A percentile compares a stretch with the other conserved stretches of the same genome.
Evolutionary conservation across 139 green algal genomes (phyloP).

Genomic region (Closterium sp.): DNA sequence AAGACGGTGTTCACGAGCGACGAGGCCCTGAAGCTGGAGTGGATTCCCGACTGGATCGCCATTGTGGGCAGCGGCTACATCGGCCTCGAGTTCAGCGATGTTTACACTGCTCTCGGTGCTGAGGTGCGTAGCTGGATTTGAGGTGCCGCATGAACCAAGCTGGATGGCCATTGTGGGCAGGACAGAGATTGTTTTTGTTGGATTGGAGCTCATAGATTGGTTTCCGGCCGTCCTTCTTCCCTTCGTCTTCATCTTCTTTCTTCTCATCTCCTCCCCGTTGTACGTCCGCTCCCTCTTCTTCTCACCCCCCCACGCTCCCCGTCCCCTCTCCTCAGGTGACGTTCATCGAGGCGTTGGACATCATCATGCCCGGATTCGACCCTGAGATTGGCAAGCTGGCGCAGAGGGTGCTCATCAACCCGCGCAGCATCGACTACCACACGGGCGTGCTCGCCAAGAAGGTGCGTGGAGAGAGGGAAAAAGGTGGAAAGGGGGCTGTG

Average conservation of each 20-base stretch:
- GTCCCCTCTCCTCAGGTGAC: constrained; percentile 74
- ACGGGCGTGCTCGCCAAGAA: constrained; percentile 78
- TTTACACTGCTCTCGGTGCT: constrained; percentile 93
- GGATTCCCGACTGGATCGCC: constrained; percentile 95
- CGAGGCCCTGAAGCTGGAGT: constrained; percentile 98
- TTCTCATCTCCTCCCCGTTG: no score
- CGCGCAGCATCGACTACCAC: constrained; percentile 89
- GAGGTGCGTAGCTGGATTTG: constrained; percentile 7
- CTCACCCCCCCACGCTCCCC: not conserved
- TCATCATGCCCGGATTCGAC: constrained; percentile 98
- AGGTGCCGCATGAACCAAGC: not conserved
- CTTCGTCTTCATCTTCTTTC: no score
- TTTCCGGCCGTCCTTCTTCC: no score
- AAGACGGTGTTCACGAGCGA: constrained; percentile 99
- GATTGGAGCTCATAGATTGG: no score
- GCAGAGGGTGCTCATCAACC: constrained; percentile 89
- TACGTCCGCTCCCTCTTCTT: not conserved
- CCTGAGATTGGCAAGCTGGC: constrained; percentile 88
- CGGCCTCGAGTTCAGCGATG: constrained; percentile 97
- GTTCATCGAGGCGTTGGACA: constrained; percentile 96
- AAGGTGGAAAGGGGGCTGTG: no score
- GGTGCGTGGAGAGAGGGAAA: no score
- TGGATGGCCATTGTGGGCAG: no score
- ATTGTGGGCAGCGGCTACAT: constrained; percentile 99
- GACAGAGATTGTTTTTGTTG: no score